Evolutionary conservation across 148 eudicot species (phyloP).

Genomic region (Polygonum aviculare): DNA sequence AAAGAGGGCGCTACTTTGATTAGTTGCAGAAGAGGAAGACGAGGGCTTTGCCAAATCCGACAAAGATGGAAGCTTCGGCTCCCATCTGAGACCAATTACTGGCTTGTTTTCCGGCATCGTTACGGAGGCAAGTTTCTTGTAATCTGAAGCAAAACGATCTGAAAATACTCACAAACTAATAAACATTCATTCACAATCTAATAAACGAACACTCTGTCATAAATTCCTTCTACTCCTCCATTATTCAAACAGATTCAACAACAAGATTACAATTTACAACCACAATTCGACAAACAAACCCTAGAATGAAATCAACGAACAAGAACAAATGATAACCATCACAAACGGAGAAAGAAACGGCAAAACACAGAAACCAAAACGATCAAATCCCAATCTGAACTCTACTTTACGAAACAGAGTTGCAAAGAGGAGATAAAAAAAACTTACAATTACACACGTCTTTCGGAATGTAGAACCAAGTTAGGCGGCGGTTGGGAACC

Average conservation of each 20-base stretch:
- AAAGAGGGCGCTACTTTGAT: slow-evolving; percentile 19
- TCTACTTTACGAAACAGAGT: neutral
- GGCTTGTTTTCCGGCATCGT: neutral
- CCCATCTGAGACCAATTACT: slow-evolving; percentile 65
- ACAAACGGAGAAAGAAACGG: neutral
- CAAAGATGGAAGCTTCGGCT: slow-evolving; percentile 48
- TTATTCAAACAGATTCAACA: neutral
- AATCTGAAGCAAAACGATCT: no score
- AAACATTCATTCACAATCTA: neutral
- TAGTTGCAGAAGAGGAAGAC: slow-evolving; percentile 8
- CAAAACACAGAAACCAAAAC: neutral
- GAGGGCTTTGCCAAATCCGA: slow-evolving; percentile 9
- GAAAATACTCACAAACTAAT: neutral
- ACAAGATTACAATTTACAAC: neutral
- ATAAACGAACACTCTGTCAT: neutral
- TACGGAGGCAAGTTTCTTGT: no score
- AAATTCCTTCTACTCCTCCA: neutral
- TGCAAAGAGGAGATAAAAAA: neutral
- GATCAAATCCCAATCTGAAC: neutral
- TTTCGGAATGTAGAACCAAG: neutral
- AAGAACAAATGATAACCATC: neutral
- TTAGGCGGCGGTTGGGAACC: no score
- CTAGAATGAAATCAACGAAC: neutral
- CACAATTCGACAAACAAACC: neutral
- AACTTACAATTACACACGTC: neutral